These are phyloP conservation scores for Pontederia crassipes DNA, from an alignment of 176 grass and related monocot species.

Conservation along the genomic window DNA sequence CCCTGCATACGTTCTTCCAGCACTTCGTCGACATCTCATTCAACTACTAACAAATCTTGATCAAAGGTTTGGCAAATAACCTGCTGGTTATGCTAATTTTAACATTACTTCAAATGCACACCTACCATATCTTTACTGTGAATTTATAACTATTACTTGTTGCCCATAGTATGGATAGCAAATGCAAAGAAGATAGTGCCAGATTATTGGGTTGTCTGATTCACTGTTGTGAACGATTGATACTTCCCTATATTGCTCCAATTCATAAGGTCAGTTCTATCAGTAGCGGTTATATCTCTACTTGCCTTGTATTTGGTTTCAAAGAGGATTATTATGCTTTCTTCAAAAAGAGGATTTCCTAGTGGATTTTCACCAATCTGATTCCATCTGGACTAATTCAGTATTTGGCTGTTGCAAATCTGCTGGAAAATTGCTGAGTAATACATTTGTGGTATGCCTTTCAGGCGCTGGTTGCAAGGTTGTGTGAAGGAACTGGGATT, in stretches of 20 bases:
- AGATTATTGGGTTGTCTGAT: constrained; percentile 86
- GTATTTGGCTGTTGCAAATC: too few species aligned
- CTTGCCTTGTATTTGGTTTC: constrained; percentile 18
- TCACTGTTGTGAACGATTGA: constrained; percentile 72
- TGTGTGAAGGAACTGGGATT: constrained; percentile 61
- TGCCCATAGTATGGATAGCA: constrained; percentile 77
- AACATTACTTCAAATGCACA: neutral
- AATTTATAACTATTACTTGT: constrained; percentile 15
- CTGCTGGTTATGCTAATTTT: constrained; percentile 23
- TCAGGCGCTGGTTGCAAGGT: constrained; percentile 72
- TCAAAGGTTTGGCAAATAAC: constrained; percentile 49
- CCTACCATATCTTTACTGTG: neutral
- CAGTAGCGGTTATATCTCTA: too few species aligned
- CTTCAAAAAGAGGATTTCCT: too few species aligned
- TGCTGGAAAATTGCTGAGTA: neutral
- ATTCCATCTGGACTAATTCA: too few species aligned
- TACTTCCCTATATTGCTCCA: constrained; percentile 97
- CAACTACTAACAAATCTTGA: constrained; percentile 91
- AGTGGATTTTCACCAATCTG: too few species aligned
- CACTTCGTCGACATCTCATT: constrained; percentile 94
- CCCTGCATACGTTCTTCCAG: constrained; percentile 93
- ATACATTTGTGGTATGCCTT: constrained; percentile 27
- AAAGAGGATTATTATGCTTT: neutral
- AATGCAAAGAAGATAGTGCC: constrained; percentile 88
- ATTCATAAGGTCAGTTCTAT: constrained; percentile 68